Base-by-base conservation (phyloP, 495 filamentous ascomycete species). In the Pseudoneurospora amorphoporcata region DNA sequence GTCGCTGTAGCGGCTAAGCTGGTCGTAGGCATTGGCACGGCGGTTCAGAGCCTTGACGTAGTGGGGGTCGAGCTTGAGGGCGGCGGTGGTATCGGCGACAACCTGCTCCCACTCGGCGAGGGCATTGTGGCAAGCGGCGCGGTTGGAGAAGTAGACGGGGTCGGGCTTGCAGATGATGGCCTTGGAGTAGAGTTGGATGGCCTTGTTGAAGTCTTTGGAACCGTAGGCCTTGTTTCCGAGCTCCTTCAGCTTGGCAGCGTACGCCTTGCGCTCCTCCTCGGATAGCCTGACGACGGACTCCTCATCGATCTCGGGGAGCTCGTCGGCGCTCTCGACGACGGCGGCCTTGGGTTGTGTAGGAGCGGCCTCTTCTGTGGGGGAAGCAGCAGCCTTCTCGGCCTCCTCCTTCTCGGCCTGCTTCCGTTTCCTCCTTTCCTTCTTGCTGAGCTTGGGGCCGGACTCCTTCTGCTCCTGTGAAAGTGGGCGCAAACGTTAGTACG, bases 11-110 rank as follows among this genome's bases (percentile, higher is more conserved):
- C 91, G 92, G 69, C 89, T 90, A 6, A 95, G 86, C 77, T 98
- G 92, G 82, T 99, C 95, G 80, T 98, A 98, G 45, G 95, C 95
- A 78, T 93, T 96, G 47, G 95, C 95, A 77, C 95, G 89, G 74
- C 95, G 90, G 86, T 98, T 98, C 71, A 99, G 85, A 3, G 96
- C 96, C 84, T 99, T 99, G 78, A 98, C 90, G 81, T 99, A 99
- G 84, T 97, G 92, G 75, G 90, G 92, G 79, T 99, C 92, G 77
- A 98, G 88, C 74, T 88, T 90, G 80, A 99, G 88, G 29, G 95
- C 95, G 39, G 96, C 94, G 68, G 92, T 98, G 70, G 95, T 98
- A 77, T 99, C 95, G 76, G 97, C 96, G 72, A 98, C 90, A 72
- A 98, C 95, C 85, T 96, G 97, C 38, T 95, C 91, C 95, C 95